phyloP scores from a whole-genome alignment of 2,329 filamentous ascomycete species.

The Alternaria alternata region DNA sequence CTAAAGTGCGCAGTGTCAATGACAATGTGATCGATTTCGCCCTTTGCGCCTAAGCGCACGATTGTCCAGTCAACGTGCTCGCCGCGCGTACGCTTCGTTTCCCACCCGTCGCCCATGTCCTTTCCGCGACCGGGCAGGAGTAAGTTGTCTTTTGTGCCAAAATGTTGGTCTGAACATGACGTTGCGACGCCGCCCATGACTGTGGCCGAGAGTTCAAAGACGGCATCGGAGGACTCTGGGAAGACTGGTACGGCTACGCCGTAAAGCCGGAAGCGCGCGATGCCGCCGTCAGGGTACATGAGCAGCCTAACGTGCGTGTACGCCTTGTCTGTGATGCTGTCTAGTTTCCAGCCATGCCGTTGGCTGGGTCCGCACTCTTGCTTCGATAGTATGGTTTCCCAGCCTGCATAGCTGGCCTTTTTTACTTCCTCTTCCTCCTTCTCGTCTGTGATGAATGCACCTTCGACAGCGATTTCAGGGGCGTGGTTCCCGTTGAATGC shows the following conservation, averaged over 20 bases:
- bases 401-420: constrained; percentile 55
- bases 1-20: constrained; percentile 85
- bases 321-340: constrained; percentile 64
- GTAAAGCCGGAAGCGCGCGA: constrained; percentile 80
- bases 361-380: constrained; percentile 78
- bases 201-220: constrained; percentile 79
- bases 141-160: constrained; percentile 81
- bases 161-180: constrained; percentile 83
- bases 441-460: constrained; percentile 66
- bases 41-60: constrained; percentile 73
- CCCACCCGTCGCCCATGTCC: constrained; percentile 91
- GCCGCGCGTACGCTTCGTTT: constrained; percentile 77
- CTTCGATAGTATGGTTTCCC: constrained; percentile 75
- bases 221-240: constrained; percentile 68
- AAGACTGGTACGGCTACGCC: constrained; percentile 80
- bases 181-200: constrained; percentile 81
- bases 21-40: constrained; percentile 70
- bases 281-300: constrained; percentile 88
- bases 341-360: constrained; percentile 76
- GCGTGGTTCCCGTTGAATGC: constrained; percentile 86
- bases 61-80: constrained; percentile 85
- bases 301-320: constrained; percentile 83
- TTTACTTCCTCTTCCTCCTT: constrained; percentile 69
- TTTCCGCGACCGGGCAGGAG: constrained; percentile 79
- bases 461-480: constrained; percentile 79